Conservation (phyloP, 1,139 yeast genomes). For the Geotrichum klebahnii region DNA sequence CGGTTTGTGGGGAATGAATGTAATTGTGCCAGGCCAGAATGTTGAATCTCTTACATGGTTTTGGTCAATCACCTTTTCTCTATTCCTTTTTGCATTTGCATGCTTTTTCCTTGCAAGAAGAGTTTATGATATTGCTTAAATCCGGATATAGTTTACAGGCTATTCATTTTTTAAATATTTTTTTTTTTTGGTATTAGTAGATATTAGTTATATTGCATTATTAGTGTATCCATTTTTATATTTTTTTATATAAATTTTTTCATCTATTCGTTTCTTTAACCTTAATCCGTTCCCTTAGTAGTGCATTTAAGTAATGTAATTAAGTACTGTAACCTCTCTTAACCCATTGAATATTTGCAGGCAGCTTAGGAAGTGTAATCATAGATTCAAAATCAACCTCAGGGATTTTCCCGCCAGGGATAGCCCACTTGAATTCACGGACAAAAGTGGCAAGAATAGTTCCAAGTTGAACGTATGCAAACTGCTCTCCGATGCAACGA, state of each 20-base stretch:
- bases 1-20: slow-evolving; percentile 99
- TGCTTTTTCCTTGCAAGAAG: slow-evolving; percentile 36
- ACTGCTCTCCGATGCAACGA: slow-evolving; percentile 98
- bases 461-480: slow-evolving; percentile 92
- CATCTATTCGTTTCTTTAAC: not conserved
- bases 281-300: not conserved
- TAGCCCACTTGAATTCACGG: slow-evolving; percentile 72
- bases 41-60: slow-evolving; percentile 71
- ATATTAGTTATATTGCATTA: not conserved
- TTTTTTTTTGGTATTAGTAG: not conserved
- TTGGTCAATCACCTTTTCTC: slow-evolving; percentile 41
- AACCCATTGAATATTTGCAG: slow-evolving; percentile 74
- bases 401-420: slow-evolving; percentile 58
- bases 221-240: not conserved
- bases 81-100: slow-evolving; percentile 37
- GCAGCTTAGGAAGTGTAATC: slow-evolving; percentile 86
- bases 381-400: slow-evolving; percentile 80
- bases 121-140: slow-evolving; percentile 28
- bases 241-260: not conserved
- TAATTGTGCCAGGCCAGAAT: slow-evolving; percentile 89
- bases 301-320: not conserved
- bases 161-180: no score
- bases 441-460: slow-evolving; percentile 73
- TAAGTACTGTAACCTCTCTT: slow-evolving; percentile 26
- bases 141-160: no score